These are phyloP conservation scores for Phycomyces blakesleeanus DNA, from an alignment of 192 early-diverging fungal species.

Conservation along the genomic window DNA sequence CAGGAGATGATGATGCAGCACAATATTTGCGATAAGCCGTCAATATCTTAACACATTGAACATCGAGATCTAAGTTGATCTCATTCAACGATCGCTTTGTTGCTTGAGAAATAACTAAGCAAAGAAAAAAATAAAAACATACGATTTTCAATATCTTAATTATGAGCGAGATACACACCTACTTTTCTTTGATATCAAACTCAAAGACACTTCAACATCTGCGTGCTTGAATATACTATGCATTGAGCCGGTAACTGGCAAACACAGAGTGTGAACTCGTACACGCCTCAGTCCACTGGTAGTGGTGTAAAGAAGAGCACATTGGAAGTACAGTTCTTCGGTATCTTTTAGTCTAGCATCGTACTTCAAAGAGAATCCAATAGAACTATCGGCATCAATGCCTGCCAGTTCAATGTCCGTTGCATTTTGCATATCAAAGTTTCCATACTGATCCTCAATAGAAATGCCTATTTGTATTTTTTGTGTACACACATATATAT, in stretches of 20 bases:
- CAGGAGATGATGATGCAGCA: conserved; percentile 81
- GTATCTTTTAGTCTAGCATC: conserved; percentile 88
- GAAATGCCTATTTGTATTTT: conserved; percentile 72
- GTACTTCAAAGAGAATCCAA: conserved; percentile 80
- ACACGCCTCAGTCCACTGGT: conserved; percentile 84
- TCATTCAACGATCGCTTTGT: conserved; percentile 63
- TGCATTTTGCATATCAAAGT: conserved; percentile 87
- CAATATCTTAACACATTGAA: conserved; percentile 85
- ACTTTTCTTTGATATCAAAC: conserved; percentile 79
- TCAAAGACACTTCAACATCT: conserved; percentile 90
- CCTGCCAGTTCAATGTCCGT: conserved; percentile 93
- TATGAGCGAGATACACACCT: conserved; percentile 4
- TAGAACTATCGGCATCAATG: conserved; percentile 76
- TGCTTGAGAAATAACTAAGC: conserved; percentile 69
- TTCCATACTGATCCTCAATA: conserved; percentile 86
- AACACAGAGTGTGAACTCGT: conserved; percentile 83
- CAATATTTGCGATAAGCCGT: conserved; percentile 89
- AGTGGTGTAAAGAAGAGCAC: conserved; percentile 93
- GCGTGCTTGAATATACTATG: conserved; percentile 85
- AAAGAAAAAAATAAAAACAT: too few species aligned
- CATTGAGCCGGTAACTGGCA: conserved; percentile 70
- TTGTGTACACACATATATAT: too few species aligned
- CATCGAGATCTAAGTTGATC: conserved; percentile 79
- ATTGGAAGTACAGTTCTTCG: conserved; percentile 81
- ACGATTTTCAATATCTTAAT: too few species aligned